phyloP scores from a whole-genome alignment of 805 yeast genomes.

The Candida morakotiae region DNA sequence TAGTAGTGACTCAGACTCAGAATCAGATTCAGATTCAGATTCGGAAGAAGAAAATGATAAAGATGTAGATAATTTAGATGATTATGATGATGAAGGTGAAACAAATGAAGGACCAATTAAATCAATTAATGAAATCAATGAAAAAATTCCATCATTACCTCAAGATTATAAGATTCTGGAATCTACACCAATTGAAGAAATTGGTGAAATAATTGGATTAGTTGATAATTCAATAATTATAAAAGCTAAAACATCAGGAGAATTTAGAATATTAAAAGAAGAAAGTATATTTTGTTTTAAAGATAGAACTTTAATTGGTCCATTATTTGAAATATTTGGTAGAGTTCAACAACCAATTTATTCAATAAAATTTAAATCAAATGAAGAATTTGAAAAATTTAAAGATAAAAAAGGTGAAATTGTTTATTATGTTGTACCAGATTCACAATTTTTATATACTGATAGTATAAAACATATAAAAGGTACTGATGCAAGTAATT shows the following conservation, averaged over 20 bases:
- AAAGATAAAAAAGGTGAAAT: conserved; percentile 47
- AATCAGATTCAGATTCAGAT: conserved; percentile 15
- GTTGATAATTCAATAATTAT: conserved; percentile 73
- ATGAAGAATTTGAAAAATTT: conserved; percentile 46
- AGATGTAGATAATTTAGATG: conserved; percentile 55
- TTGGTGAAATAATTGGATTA: conserved; percentile 66
- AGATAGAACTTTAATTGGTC: conserved; percentile 68
- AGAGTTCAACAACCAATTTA: conserved; percentile 78
- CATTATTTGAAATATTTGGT: conserved; percentile 86
- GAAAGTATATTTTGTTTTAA: conserved; percentile 75
- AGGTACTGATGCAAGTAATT: conserved; percentile 94
- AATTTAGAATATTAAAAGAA: conserved; percentile 76
- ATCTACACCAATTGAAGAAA: conserved; percentile 61
- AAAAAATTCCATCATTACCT: conserved; percentile 64
- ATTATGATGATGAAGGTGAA: conserved; percentile 43
- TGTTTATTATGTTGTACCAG: conserved; percentile 76
- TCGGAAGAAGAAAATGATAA: conserved; percentile 42
- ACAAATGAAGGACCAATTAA: conserved; percentile 57
- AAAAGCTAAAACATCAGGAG: conserved; percentile 74
- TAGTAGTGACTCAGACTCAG: conserved; percentile 14
- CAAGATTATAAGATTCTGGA: conserved; percentile 55
- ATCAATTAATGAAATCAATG: conserved; percentile 78
- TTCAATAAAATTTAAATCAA: conserved; percentile 60
- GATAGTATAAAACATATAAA: conserved; percentile 63
- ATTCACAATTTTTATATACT: conserved; percentile 75